Base-by-base conservation (phyloP, 2,329 filamentous ascomycete species). In the Pestalotiopsis sp. region DNA sequence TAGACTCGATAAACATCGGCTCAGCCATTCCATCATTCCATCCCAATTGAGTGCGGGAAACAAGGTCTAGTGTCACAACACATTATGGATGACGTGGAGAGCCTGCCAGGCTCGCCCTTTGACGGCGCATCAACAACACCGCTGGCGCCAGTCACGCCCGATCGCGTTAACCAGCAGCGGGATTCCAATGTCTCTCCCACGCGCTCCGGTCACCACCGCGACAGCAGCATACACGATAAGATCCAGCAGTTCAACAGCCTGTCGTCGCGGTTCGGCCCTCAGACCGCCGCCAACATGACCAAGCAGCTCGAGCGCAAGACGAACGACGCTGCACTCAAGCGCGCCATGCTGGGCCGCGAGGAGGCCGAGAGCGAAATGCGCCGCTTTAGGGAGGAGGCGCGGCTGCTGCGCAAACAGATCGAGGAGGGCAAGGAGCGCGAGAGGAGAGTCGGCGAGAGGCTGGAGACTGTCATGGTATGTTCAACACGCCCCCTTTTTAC, bases 331-430 rank as follows among this genome's bases (percentile, higher is more conserved):
- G 90, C 90, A 38, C 81, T 92, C 17, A 90, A 90, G 78, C 86
- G 90, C 62, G 90, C 90, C 70, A 88, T 91, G 84, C 77, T 92
- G 62, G 91, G 90, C 14, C 86, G 91, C 58, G 92, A 94, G 76
- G 90, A 92, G 80, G 90, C 91, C 13, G 92, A 93, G 80, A 82
- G 81, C n/a, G 91, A 93, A 74, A 85, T 90, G 81, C 86, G 87
- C 70, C 85, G 85, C 57, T 86, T 89, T 74, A 86, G 86, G 70
- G 90, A 93, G 9, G 91, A 93, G 75, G 80, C 81, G 23, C 83
- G 85, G 68, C 75, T 79, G 57, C 77, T 93, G 69, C 84, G 85
- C 68, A 87, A 83, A 70, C 86, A 91, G 66, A 71, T 90, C 14
- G 90, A 92, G 4, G 91, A 93, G 70, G 87, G 89, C 12, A 87